Conservation (phyloP, 2,329 filamentous ascomycete species). For the Xylariaceae sp. region DNA sequence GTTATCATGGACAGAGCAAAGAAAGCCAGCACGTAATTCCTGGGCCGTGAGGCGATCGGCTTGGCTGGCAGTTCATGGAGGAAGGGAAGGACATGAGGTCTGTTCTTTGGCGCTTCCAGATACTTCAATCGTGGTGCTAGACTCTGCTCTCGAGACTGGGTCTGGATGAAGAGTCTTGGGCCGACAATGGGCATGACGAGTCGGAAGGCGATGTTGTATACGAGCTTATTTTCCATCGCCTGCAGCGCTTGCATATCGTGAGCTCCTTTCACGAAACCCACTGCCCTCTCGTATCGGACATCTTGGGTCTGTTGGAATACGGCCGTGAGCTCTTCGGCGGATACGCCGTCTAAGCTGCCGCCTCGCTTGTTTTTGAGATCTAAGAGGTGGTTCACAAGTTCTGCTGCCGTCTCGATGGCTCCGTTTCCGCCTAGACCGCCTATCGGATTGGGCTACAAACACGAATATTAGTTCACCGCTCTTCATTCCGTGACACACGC, state of each 20-base stretch:
- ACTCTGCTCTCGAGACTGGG: neutral
- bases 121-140: neutral
- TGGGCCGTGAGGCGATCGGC: neutral
- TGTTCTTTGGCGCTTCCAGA: neutral
- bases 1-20: neutral
- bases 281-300: neutral
- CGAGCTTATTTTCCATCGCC: neutral
- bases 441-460: conserved; percentile 21
- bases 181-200: neutral
- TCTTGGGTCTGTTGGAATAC: neutral
- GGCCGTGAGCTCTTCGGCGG: neutral
- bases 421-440: conserved; percentile 24
- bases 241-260: neutral
- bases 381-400: conserved; percentile 14
- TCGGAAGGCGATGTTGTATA: neutral
- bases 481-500: too few relatives aligned
- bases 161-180: neutral
- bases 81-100: neutral
- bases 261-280: neutral
- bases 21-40: neutral
- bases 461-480: neutral
- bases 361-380: neutral
- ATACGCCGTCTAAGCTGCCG: neutral
- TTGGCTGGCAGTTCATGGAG: neutral
- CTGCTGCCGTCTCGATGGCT: conserved; percentile 22